Evolutionary conservation across 73 alveolate species (phyloP), one percentile per base, ranked within the genome.

Genomic region (Stentor coeruleus): DNA sequence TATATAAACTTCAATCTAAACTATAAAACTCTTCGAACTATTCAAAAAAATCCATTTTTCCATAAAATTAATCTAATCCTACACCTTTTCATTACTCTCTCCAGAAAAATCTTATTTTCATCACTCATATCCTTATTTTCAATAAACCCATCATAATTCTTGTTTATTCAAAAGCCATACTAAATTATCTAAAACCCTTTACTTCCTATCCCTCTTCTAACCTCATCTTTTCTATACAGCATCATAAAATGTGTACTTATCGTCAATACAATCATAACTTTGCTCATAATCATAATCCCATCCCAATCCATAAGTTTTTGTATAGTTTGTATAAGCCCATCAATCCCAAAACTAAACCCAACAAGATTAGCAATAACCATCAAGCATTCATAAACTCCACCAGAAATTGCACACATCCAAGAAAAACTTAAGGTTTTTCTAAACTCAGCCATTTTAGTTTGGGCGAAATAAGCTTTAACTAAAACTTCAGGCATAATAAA

Each of bases 401-500:
- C 90, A 35, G 83, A 57, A 36, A 80, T 55, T 28, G 88, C 86
- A 80, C 92, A 88, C 58, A 85, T 72, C 74, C 85, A 87, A 57
- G 91, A 85, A 77, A 85, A 93, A 91, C 92, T 88, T 36, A 84
- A 77, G 33, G 81, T 15, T 74, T 86, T 74, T 59, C 82, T 76
- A 58, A 87, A 84, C 82, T 85, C 86, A 59, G 85, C 80, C 40
- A 82, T 87, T 60, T 59, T 59, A 28, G 82, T 87, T 28, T 93
- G 85, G 40, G 73, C 81, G 60, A 93, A 91, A 81, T 82, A 88
- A 35, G 72, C 88, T 81, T 88, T 84, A 15, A 93, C 88, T 37
- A 87, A 83, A 1, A 93, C 91, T 86, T 93, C 98, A 38, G 98
- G 98, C 37, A 91, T 77, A 42, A 93, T 73, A 39, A 89, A 82